Percentiles rank a stretch among this genome's conserved stretches.
Evolutionary conservation across 1,284 basidiomycete species (phyloP).

Genomic region (Rugosomyces carneus): DNA sequence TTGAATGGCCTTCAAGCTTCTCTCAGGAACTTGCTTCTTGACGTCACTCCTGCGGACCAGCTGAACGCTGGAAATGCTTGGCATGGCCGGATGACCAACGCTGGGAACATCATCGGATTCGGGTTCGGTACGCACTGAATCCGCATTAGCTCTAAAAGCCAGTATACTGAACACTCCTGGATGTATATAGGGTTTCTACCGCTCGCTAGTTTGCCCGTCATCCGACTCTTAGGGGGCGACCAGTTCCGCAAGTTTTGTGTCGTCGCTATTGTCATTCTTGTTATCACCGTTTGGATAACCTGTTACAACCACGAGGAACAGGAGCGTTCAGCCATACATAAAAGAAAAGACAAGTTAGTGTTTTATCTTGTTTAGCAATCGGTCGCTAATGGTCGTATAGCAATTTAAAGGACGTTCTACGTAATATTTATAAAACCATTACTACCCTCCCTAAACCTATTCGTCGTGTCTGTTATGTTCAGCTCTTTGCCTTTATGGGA

Average conservation of each 20-base stretch:
- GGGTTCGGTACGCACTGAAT: slow-evolving; percentile 61
- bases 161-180: slow-evolving; percentile 4
- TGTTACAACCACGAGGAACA: slow-evolving; percentile 80
- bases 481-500: slow-evolving; percentile 89
- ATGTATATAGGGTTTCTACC: slow-evolving; percentile 69
- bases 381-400: slow-evolving; percentile 19
- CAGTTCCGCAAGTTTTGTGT: slow-evolving; percentile 97
- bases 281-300: slow-evolving; percentile 81
- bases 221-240: slow-evolving; percentile 81
- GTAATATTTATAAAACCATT: slow-evolving; percentile 73
- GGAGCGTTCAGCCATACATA: slow-evolving; percentile 40
- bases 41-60: slow-evolving; percentile 83
- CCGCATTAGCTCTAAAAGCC: background rate
- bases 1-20: slow-evolving; percentile 94
- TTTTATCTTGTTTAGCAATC: background rate
- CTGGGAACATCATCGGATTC: slow-evolving; percentile 92
- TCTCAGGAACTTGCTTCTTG: slow-evolving; percentile 85
- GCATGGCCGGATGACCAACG: slow-evolving; percentile 93
- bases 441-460: slow-evolving; percentile 77
- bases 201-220: slow-evolving; percentile 66
- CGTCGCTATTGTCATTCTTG: slow-evolving; percentile 75
- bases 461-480: slow-evolving; percentile 84
- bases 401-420: slow-evolving; percentile 57
- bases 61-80: slow-evolving; percentile 94
- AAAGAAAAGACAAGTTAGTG: slow-evolving; percentile 21